Percentiles rank a stretch among this genome's conserved stretches.
These are phyloP conservation scores for Adansonia gregorii DNA, from an alignment of 441 rosid genomes.

Conservation along the genomic window DNA sequence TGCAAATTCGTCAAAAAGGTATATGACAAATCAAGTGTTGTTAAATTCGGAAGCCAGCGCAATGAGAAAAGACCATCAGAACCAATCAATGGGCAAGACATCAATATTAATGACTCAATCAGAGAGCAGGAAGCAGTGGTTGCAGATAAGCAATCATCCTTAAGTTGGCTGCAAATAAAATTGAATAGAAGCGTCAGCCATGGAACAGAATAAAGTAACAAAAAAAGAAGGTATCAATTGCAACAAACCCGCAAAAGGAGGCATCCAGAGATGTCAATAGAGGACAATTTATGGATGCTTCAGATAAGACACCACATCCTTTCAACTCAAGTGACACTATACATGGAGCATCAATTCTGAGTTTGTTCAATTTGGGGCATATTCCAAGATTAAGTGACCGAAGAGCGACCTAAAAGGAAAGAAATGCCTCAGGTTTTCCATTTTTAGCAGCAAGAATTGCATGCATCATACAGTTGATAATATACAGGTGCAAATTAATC, in stretches of 20 bases:
- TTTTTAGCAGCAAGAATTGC: neutral
- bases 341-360: slow-evolving; percentile 76
- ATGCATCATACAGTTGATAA: neutral
- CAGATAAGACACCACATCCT: slow-evolving; percentile 92
- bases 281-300: slow-evolving; percentile 86
- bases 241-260: slow-evolving; percentile 87
- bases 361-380: slow-evolving; percentile 84
- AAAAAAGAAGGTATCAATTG: slow-evolving; percentile 20
- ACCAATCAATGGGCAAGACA: slow-evolving; percentile 93
- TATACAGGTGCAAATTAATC: neutral
- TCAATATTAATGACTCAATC: slow-evolving; percentile 83
- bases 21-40: slow-evolving; percentile 84
- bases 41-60: slow-evolving; percentile 60
- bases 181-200: slow-evolving; percentile 25
- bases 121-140: slow-evolving; percentile 81
- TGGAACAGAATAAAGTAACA: slow-evolving; percentile 20
- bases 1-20: slow-evolving; percentile 83
- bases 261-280: slow-evolving; percentile 88
- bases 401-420: slow-evolving; percentile 68
- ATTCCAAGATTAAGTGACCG: slow-evolving; percentile 85
- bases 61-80: slow-evolving; percentile 79
- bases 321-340: slow-evolving; percentile 94
- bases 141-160: slow-evolving; percentile 85
- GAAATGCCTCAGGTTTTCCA: slow-evolving; percentile 16
- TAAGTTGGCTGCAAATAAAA: slow-evolving; percentile 72